Conservation (phyloP, 768 basidiomycete species). For the Fibroporia radiculosa region DNA sequence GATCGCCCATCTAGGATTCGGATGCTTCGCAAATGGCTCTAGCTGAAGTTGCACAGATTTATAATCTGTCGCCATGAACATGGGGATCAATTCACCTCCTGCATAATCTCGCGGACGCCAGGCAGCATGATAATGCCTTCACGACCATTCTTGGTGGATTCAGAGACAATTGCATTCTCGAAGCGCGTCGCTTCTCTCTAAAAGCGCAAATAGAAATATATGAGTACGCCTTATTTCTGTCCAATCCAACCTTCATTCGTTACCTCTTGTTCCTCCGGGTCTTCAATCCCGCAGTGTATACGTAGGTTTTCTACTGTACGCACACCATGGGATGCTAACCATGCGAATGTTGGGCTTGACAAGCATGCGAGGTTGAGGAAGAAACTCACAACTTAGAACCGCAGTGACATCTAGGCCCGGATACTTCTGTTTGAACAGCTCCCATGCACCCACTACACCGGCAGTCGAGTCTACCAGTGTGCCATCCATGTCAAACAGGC, state of each 20-base stretch:
- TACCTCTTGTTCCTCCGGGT: constrained; percentile 66
- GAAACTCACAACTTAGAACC: constrained; percentile 53
- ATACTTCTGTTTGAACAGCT: constrained; percentile 64
- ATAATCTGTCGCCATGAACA: not conserved
- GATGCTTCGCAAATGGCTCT: constrained; percentile 20
- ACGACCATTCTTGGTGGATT: constrained; percentile 44
- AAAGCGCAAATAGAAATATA: not conserved
- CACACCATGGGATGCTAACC: constrained; percentile 69
- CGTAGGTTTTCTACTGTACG: constrained; percentile 77
- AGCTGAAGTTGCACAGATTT: constrained; percentile 21
- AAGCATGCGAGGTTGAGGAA: not conserved
- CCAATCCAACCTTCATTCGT: no score
- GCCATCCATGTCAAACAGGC: constrained; percentile 80
- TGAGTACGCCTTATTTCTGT: not conserved
- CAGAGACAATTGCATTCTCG: constrained; percentile 69
- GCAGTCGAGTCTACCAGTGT: constrained; percentile 78
- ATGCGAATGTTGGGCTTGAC: not conserved
- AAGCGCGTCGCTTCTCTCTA: constrained; percentile 72
- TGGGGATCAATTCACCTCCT: constrained; percentile 32
- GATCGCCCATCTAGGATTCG: constrained; percentile 75
- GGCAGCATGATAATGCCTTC: constrained; percentile 65
- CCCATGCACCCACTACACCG: constrained; percentile 80
- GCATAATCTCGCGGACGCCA: constrained; percentile 55
- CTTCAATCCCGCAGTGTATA: constrained; percentile 61
- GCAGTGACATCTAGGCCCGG: constrained; percentile 50